Evolutionary conservation across 1,284 basidiomycete species (phyloP).

Genomic region (Microbotryomycetes sp.): DNA sequence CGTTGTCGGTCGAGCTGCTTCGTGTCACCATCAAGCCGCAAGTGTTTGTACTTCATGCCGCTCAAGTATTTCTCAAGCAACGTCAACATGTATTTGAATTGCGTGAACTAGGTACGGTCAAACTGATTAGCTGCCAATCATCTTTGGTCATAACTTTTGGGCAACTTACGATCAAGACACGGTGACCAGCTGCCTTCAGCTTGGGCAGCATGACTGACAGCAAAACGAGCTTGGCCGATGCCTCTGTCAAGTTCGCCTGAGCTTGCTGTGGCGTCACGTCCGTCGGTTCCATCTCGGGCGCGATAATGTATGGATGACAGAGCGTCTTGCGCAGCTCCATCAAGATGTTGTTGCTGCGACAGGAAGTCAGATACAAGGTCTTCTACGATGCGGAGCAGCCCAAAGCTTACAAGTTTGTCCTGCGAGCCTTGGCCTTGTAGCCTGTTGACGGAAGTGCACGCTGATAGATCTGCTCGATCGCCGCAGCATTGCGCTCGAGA

Average conservation of each 20-base stretch:
- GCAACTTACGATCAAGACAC: slow-evolving; percentile 31
- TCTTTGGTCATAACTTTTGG: neutral
- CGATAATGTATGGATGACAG: slow-evolving; percentile 85
- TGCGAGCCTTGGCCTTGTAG: slow-evolving; percentile 31
- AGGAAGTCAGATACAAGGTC: neutral
- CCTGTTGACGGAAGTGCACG: slow-evolving; percentile 27
- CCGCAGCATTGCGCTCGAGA: slow-evolving; percentile 46
- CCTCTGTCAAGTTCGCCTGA: slow-evolving; percentile 51
- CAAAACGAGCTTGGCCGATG: slow-evolving; percentile 60
- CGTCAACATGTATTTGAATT: slow-evolving; percentile 40
- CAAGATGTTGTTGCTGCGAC: slow-evolving; percentile 57
- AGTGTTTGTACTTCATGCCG: slow-evolving; percentile 37
- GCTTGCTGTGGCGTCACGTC: slow-evolving; percentile 2
- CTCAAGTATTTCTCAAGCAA: slow-evolving; percentile 40
- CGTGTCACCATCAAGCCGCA: slow-evolving; percentile 39
- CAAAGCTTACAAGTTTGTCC: slow-evolving; percentile 35
- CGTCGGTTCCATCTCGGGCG: slow-evolving; percentile 66
- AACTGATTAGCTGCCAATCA: neutral
- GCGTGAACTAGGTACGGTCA: slow-evolving; percentile 26
- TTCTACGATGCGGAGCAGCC: slow-evolving; percentile 7
- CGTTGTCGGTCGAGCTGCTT: slow-evolving; percentile 15
- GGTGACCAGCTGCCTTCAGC: slow-evolving; percentile 39
- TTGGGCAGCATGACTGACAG: slow-evolving; percentile 38
- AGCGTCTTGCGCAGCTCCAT: slow-evolving; percentile 60
- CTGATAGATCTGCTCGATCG: slow-evolving; percentile 27